Evolutionary conservation across 371 early-diverging fungal species (phyloP).

Genomic region (Mucor plumbeus): DNA sequence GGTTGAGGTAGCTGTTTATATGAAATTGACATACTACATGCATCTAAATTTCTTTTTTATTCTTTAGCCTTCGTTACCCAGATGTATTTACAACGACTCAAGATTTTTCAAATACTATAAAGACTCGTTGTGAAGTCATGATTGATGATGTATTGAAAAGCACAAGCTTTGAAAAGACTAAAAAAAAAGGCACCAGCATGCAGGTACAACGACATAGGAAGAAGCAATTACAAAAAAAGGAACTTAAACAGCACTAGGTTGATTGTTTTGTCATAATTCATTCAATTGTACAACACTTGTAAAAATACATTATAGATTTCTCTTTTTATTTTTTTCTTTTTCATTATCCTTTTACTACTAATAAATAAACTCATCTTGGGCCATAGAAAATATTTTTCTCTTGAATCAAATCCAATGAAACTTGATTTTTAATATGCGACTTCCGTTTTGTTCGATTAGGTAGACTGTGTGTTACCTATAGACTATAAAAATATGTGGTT

Average conservation of each 20-base stretch:
- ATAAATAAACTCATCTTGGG: neutral
- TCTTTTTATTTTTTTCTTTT: neutral
- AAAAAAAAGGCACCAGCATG: constrained; percentile 3
- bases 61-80: constrained; percentile 53
- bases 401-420: constrained; percentile 6
- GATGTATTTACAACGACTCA: constrained; percentile 43
- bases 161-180: neutral
- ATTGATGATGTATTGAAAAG: constrained; percentile 52
- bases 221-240: neutral
- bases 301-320: neutral
- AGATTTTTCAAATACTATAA: constrained; percentile 38
- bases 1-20: constrained; percentile 68
- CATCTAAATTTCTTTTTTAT: neutral
- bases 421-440: neutral
- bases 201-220: constrained; percentile 2
- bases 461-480: neutral
- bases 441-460: neutral
- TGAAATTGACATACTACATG: too few species aligned
- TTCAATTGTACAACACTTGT: neutral
- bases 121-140: constrained; percentile 49
- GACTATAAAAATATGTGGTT: neutral
- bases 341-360: neutral
- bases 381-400: neutral
- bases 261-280: too few species aligned
- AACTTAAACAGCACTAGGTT: neutral